phyloP scores from a whole-genome alignment of 768 basidiomycete genomes.

The Mycena albidolilacea region DNA sequence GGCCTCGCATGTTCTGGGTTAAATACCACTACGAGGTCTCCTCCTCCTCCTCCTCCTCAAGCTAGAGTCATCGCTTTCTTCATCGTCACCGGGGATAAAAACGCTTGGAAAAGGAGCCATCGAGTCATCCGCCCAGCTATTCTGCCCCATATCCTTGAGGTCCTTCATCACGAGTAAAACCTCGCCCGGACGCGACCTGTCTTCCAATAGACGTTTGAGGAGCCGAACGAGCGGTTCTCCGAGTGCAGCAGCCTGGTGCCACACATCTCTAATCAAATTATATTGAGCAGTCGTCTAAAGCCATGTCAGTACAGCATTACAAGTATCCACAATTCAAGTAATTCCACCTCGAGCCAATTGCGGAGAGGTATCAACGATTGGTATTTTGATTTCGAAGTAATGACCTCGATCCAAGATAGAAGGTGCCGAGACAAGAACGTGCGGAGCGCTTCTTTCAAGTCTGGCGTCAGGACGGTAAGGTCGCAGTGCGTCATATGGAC shows the following conservation, averaged over 20 bases:
- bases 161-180: neutral
- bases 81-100: neutral
- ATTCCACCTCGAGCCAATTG: neutral
- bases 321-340: no score
- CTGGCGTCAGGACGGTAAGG: neutral
- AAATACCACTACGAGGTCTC: no score
- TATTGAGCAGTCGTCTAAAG: neutral
- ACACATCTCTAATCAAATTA: neutral
- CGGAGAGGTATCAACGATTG: neutral
- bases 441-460: neutral
- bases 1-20: no score
- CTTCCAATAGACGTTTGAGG: neutral
- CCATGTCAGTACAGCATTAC: no score
- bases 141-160: constrained; percentile 22
- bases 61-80: no score
- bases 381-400: constrained; percentile 2
- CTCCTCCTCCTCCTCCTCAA: no score
- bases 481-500: neutral
- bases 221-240: neutral
- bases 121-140: neutral
- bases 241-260: neutral
- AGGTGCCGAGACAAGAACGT: neutral
- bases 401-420: neutral
- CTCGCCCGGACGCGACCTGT: neutral
- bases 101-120: neutral